Evolutionary conservation across 2,329 filamentous ascomycete genomes (phyloP).

Genomic region (Dothistroma septosporum): DNA sequence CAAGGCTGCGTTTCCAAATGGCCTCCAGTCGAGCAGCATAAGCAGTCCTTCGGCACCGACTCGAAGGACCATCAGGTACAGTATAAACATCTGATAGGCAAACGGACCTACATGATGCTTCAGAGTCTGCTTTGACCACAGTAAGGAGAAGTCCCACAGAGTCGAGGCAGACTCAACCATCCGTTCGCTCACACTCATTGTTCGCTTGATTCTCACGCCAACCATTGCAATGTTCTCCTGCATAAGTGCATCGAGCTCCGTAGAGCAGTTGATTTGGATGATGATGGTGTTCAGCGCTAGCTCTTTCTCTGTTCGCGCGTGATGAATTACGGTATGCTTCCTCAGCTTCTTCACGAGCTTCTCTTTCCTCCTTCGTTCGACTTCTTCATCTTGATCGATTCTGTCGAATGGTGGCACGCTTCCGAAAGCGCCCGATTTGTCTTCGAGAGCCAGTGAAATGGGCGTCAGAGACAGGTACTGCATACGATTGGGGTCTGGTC

Average conservation of each 20-base stretch:
- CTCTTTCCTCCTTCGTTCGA: slow-evolving; percentile 58
- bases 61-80: slow-evolving; percentile 74
- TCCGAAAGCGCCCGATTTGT: slow-evolving; percentile 53
- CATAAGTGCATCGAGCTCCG: slow-evolving; percentile 78
- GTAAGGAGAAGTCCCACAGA: slow-evolving; percentile 68
- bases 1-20: slow-evolving; percentile 72
- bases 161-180: slow-evolving; percentile 91
- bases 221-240: slow-evolving; percentile 85
- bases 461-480: slow-evolving; percentile 91
- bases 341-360: slow-evolving; percentile 80
- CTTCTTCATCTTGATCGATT: slow-evolving; percentile 69
- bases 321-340: slow-evolving; percentile 77
- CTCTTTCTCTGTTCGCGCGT: slow-evolving; percentile 75
- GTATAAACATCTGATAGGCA: slow-evolving; percentile 66
- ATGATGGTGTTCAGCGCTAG: slow-evolving; percentile 74
- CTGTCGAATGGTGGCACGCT: slow-evolving; percentile 46
- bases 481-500: slow-evolving; percentile 82
- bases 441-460: slow-evolving; percentile 79
- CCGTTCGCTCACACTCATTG: slow-evolving; percentile 86
- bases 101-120: slow-evolving; percentile 75
- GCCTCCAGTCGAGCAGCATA: slow-evolving; percentile 76
- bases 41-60: slow-evolving; percentile 76
- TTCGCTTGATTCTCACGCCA: slow-evolving; percentile 73
- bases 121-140: slow-evolving; percentile 66
- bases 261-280: slow-evolving; percentile 93